Conservation (phyloP, 2,329 filamentous ascomycete species). For the Lachnellula arida region DNA sequence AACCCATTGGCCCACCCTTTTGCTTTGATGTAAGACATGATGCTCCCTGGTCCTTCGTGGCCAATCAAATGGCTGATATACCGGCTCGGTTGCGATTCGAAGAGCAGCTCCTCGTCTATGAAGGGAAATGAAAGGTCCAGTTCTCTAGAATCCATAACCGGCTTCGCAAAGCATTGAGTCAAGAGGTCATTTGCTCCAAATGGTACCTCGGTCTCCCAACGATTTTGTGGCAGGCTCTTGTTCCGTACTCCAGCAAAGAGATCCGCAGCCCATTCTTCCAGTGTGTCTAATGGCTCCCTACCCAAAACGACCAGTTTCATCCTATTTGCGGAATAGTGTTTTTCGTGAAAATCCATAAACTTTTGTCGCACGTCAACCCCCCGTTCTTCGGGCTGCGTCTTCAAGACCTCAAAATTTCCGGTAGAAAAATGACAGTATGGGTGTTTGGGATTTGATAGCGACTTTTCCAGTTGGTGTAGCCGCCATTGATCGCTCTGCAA, state of each 20-base stretch:
- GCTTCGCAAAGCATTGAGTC: constrained; percentile 66
- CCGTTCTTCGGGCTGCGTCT: constrained; percentile 61
- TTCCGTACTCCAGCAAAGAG: constrained; percentile 64
- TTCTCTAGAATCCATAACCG: constrained; percentile 64
- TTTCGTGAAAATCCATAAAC: constrained; percentile 69
- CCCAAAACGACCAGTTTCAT: constrained; percentile 71
- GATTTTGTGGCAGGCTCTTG: constrained; percentile 58
- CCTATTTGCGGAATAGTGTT: constrained; percentile 68
- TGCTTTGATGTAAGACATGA: constrained; percentile 66
- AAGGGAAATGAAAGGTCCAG: constrained; percentile 66
- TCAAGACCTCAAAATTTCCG: constrained; percentile 64
- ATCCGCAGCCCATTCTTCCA: constrained; percentile 65
- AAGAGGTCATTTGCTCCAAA: constrained; percentile 55
- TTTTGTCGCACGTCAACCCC: constrained; percentile 66
- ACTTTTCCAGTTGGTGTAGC: constrained; percentile 66
- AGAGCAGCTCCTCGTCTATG: constrained; percentile 63
- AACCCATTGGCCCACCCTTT: constrained; percentile 69
- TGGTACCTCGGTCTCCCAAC: constrained; percentile 61
- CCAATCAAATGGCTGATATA: constrained; percentile 71
- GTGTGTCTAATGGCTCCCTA: constrained; percentile 59
- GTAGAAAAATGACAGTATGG: constrained; percentile 72
- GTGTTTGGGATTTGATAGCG: constrained; percentile 63
- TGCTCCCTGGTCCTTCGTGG: constrained; percentile 70
- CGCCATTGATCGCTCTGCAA: constrained; percentile 69
- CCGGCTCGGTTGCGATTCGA: constrained; percentile 62